phyloP scores from a whole-genome alignment of 192 early-diverging fungal species.

The Coemansia sp. region DNA sequence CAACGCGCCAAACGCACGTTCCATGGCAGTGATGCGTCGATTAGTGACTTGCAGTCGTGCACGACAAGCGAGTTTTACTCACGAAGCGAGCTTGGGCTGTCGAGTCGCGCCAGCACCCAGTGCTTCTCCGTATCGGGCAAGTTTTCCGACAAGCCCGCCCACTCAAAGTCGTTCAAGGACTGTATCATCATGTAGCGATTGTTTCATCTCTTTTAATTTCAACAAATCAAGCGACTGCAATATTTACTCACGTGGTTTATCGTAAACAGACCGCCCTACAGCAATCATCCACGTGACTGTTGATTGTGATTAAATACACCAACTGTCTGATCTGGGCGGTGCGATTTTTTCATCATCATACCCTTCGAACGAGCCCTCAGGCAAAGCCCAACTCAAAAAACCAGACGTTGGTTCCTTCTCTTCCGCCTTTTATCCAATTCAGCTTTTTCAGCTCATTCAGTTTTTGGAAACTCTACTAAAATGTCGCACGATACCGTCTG shows the following conservation, averaged over 20 bases:
- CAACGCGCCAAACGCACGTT: slow-evolving; percentile 40
- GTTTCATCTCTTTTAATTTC: not conserved
- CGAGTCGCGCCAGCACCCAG: slow-evolving; percentile 16
- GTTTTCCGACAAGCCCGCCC: slow-evolving; percentile 10
- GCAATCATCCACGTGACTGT: not conserved
- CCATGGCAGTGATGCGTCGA: slow-evolving; percentile 40
- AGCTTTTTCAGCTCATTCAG: slow-evolving; percentile 7
- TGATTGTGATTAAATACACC: not conserved
- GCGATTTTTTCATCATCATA: slow-evolving; percentile 6
- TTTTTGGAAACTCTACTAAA: slow-evolving; percentile 36
- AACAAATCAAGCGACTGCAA: not conserved
- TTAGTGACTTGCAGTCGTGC: slow-evolving; percentile 45
- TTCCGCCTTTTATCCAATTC: slow-evolving; percentile 11
- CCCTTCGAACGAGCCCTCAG: not conserved
- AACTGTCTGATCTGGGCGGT: not conserved
- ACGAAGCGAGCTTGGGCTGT: slow-evolving; percentile 26
- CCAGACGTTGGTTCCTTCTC: not conserved
- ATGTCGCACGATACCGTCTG: slow-evolving; percentile 98
- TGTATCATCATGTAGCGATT: slow-evolving; percentile 44
- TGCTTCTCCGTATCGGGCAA: slow-evolving; percentile 32
- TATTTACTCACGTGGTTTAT: too few species aligned
- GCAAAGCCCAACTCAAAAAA: not conserved
- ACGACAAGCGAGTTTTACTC: slow-evolving; percentile 38
- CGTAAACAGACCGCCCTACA: slow-evolving; percentile 1
- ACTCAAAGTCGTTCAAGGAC: slow-evolving; percentile 33